Conservation (phyloP, 192 early-diverging fungal genomes). For the Phycomyces blakesleeanus region DNA sequence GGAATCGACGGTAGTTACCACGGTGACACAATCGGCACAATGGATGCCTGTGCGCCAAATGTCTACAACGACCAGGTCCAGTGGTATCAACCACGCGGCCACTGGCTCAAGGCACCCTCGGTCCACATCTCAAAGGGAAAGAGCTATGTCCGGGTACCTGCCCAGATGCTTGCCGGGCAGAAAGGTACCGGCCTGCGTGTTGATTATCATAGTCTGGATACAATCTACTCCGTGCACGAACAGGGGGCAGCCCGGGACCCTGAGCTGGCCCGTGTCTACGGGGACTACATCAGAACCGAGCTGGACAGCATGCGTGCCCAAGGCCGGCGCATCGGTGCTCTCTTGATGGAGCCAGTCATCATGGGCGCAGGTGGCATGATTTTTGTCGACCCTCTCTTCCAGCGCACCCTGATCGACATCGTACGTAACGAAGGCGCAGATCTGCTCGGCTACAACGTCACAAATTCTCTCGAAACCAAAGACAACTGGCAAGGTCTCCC, state of each 20-base stretch:
- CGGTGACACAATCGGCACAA: conserved; percentile 83
- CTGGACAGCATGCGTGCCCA: conserved; percentile 32
- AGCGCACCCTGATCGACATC: conserved; percentile 56
- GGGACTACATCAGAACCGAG: conserved; percentile 36
- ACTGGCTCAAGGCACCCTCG: conserved; percentile 70
- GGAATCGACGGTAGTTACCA: conserved; percentile 79
- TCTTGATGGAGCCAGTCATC: conserved; percentile 75
- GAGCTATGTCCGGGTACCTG: conserved; percentile 40
- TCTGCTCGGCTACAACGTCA: conserved; percentile 17
- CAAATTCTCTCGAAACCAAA: neutral
- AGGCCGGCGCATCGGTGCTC: conserved; percentile 49
- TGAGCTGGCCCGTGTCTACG: conserved; percentile 38
- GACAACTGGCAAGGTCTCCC: conserved; percentile 53
- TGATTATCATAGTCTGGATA: conserved; percentile 14
- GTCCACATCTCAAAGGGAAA: conserved; percentile 46
- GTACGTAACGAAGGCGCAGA: conserved; percentile 37
- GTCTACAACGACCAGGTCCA: conserved; percentile 64
- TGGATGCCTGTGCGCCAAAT: conserved; percentile 75
- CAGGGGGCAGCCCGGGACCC: conserved; percentile 9
- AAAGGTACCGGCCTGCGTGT: neutral
- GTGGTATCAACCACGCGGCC: conserved; percentile 64
- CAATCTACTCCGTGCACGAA: conserved; percentile 17
- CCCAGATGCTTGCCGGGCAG: conserved; percentile 30
- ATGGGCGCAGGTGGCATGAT: conserved; percentile 87
- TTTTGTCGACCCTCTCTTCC: conserved; percentile 76